A percentile compares a stretch with the other conserved stretches of the same genome.
phyloP scores from a whole-genome alignment of 345 rosid genomes.

The Nasturtium officinale region DNA sequence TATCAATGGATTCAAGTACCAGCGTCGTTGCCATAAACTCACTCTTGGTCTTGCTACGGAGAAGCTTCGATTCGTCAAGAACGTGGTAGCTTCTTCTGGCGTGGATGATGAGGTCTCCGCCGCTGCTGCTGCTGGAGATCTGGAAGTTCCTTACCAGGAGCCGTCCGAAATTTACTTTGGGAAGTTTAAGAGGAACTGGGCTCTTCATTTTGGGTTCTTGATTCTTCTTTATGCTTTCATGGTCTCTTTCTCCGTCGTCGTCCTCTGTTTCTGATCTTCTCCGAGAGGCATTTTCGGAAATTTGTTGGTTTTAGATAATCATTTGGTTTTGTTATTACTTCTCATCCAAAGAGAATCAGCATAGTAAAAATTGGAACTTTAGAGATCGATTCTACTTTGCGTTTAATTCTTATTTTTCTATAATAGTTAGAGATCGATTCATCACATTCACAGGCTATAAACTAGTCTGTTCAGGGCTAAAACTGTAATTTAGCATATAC shows the following conservation, averaged over 20 bases:
- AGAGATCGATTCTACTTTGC: not conserved
- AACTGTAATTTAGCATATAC: not conserved
- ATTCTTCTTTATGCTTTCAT: conserved; percentile 75
- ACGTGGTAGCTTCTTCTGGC: conserved; percentile 22
- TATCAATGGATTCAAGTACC: conserved; percentile 96
- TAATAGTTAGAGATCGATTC: not conserved
- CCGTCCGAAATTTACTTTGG: conserved; percentile 89
- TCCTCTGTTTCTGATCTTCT: conserved; percentile 69
- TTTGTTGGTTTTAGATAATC: not conserved
- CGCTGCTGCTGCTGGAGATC: conserved; percentile 52
- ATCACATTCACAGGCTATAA: not conserved
- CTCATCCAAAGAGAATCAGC: not conserved
- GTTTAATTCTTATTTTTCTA: too few species aligned
- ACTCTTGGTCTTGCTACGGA: conserved; percentile 90
- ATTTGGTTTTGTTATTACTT: too few species aligned
- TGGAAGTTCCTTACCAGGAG: conserved; percentile 94
- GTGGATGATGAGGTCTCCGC: conserved; percentile 51
- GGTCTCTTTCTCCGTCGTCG: conserved; percentile 80
- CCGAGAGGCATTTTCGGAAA: conserved; percentile 17
- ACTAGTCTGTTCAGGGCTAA: not conserved
- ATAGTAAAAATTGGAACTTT: not conserved
- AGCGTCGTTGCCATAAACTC: conserved; percentile 95
- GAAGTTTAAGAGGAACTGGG: conserved; percentile 97
- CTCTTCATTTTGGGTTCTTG: conserved; percentile 86
- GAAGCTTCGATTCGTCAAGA: conserved; percentile 74